These are phyloP conservation scores for Papiliotrema nemorosa DNA, from an alignment of 1,284 basidiomycete genomes.

Conservation along the genomic window DNA sequence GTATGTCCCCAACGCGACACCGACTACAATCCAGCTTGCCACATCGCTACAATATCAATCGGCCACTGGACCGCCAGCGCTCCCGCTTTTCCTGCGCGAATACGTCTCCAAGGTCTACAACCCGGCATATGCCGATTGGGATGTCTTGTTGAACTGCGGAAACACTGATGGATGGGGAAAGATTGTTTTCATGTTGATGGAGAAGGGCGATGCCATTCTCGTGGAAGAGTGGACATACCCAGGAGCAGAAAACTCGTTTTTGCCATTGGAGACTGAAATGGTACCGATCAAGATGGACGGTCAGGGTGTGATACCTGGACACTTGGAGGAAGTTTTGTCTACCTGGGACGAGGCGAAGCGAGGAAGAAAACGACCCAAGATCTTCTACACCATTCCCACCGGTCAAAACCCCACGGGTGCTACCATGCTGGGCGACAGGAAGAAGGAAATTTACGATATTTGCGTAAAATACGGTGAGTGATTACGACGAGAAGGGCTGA, in stretches of 20 bases:
- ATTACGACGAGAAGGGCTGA: background rate
- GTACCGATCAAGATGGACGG: conserved; percentile 63
- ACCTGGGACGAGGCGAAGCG: conserved; percentile 64
- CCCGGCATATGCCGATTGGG: conserved; percentile 67
- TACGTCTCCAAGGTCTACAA: conserved; percentile 63
- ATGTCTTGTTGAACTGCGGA: conserved; percentile 63
- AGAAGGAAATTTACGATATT: conserved; percentile 73
- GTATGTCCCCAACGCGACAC: conserved; percentile 43
- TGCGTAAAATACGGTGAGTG: conserved; percentile 63
- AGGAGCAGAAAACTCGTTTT: conserved; percentile 45
- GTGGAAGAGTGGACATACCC: conserved; percentile 58
- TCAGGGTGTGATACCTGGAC: conserved; percentile 64
- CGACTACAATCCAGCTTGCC: conserved; percentile 58
- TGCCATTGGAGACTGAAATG: conserved; percentile 34
- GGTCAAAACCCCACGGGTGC: conserved; percentile 72
- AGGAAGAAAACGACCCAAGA: conserved; percentile 56
- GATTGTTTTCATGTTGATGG: conserved; percentile 58
- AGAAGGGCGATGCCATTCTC: conserved; percentile 68
- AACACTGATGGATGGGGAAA: conserved; percentile 67
- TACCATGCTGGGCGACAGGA: conserved; percentile 63
- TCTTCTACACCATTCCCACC: conserved; percentile 59
- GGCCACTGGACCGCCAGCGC: conserved; percentile 44
- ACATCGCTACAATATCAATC: conserved; percentile 67
- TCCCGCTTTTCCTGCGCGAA: conserved; percentile 51
- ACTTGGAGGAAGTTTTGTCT: conserved; percentile 59